A percentile compares a stretch with the other conserved stretches of the same genome.
Conservation (phyloP, 2,329 filamentous ascomycete genomes). For the Lachnellula suecica region DNA sequence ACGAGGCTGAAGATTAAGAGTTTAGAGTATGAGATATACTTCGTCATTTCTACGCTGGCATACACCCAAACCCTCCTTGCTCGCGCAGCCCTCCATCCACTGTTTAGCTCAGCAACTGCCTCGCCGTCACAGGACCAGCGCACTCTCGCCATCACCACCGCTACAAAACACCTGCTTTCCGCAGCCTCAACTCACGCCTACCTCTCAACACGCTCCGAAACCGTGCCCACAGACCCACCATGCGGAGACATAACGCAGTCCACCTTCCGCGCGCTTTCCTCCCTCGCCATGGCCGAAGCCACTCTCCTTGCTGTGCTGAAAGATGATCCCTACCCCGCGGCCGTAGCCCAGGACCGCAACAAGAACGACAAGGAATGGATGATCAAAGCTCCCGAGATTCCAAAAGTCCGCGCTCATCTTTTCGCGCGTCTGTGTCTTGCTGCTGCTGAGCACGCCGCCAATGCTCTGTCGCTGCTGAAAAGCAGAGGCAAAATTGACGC, state of each 20-base stretch:
- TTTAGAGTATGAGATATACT: conserved; percentile 81
- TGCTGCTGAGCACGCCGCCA: conserved; percentile 81
- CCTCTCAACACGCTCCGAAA: conserved; percentile 57
- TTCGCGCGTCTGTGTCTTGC: conserved; percentile 87
- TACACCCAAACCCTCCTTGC: conserved; percentile 73
- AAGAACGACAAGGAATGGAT: conserved; percentile 91
- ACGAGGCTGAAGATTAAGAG: conserved; percentile 69
- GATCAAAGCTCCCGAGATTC: conserved; percentile 85
- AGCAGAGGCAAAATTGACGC: conserved; percentile 56
- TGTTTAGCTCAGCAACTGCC: conserved; percentile 66
- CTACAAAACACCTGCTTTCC: conserved; percentile 75
- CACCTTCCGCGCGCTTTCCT: conserved; percentile 55
- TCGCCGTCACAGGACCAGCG: conserved; percentile 66
- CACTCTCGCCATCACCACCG: conserved; percentile 66
- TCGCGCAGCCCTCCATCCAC: conserved; percentile 67
- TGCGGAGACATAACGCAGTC: conserved; percentile 54
- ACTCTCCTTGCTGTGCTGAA: conserved; percentile 89
- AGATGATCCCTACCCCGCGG: conserved; percentile 87
- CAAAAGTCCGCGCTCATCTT: conserved; percentile 83
- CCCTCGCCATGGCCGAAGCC: conserved; percentile 79
- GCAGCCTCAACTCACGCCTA: conserved; percentile 78
- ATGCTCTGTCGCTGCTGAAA: conserved; percentile 57
- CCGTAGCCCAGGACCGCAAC: conserved; percentile 79
- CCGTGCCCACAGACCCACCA: conserved; percentile 38
- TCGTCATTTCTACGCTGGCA: conserved; percentile 74